A percentile compares a stretch with the other conserved stretches of the same genome.
phyloP scores from a whole-genome alignment of 2,329 filamentous ascomycete species.

The Sporothrix dimorphospora region DNA sequence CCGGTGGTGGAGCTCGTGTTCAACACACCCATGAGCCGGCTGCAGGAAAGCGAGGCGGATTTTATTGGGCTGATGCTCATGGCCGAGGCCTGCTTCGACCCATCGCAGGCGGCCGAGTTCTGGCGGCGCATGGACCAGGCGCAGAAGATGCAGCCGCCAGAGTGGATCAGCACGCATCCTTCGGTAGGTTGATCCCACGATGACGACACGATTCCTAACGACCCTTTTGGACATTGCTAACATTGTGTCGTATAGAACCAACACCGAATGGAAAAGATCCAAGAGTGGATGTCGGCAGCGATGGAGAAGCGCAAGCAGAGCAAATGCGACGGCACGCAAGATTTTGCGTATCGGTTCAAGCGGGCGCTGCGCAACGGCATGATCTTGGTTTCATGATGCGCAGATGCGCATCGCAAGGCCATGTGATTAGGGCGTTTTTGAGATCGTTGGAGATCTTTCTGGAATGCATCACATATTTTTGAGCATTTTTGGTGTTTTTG shows the following conservation, averaged over 20 bases:
- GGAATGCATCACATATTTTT: not conserved
- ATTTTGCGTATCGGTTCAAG: conserved; percentile 58
- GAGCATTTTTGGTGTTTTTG: not conserved
- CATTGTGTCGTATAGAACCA: conserved; percentile 56
- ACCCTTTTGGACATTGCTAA: not conserved
- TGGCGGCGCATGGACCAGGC: conserved; percentile 67
- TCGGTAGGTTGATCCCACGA: conserved; percentile 52
- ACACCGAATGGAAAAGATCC: conserved; percentile 66
- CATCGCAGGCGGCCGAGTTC: conserved; percentile 65
- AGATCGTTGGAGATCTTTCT: not conserved
- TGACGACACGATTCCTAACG: not conserved
- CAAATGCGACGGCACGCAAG: conserved; percentile 56
- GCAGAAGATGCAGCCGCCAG: conserved; percentile 58
- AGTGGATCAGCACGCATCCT: conserved; percentile 78
- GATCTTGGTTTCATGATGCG: conserved; percentile 36
- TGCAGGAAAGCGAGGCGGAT: conserved; percentile 77
- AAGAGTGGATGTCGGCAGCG: conserved; percentile 63
- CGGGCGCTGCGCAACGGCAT: conserved; percentile 48
- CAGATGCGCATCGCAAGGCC: conserved; percentile 23
- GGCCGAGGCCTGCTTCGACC: conserved; percentile 77
- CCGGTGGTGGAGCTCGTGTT: conserved; percentile 66
- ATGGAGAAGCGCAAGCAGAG: conserved; percentile 57
- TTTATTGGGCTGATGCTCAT: conserved; percentile 84
- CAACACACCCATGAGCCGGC: conserved; percentile 67
- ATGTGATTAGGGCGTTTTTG: not conserved